Conservation (phyloP, 163 green algal genomes). For the Chlorella variabilis region DNA sequence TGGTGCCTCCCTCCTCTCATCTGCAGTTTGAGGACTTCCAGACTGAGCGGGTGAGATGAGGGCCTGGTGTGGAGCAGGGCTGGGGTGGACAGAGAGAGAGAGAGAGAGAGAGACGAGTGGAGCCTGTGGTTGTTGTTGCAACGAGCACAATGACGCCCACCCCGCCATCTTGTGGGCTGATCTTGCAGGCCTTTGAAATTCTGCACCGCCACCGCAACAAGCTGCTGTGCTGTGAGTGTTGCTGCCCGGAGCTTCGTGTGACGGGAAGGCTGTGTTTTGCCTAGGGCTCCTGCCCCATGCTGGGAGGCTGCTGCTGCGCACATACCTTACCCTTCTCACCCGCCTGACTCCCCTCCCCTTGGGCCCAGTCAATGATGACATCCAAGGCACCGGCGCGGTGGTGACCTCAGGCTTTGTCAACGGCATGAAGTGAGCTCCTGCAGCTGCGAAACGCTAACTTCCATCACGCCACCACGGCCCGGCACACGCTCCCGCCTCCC, state of each 20-base stretch:
- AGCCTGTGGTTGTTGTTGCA: slow-evolving; percentile 10
- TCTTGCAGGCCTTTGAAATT: slow-evolving; percentile 37
- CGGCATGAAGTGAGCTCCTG: slow-evolving; percentile 52
- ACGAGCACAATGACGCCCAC: too few relatives aligned
- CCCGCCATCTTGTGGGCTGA: too few relatives aligned
- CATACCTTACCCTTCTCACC: not conserved
- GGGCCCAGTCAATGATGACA: slow-evolving; percentile 70
- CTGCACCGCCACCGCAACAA: slow-evolving; percentile 60
- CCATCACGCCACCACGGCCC: not conserved
- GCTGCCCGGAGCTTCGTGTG: too few relatives aligned
- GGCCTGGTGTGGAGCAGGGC: too few relatives aligned
- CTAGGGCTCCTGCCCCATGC: not conserved
- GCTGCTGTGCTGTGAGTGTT: slow-evolving; percentile 50
- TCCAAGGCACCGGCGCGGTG: slow-evolving; percentile 66
- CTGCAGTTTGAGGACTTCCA: slow-evolving; percentile 77
- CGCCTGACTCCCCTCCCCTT: not conserved
- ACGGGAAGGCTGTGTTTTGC: not conserved
- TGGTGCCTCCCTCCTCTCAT: too few relatives aligned
- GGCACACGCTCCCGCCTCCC: not conserved
- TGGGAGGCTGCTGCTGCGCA: not conserved
- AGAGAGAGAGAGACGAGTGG: too few relatives aligned
- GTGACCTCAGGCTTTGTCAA: slow-evolving; percentile 67
- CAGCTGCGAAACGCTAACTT: too few relatives aligned
- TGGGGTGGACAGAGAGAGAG: too few relatives aligned
- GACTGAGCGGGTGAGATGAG: slow-evolving; percentile 52